phyloP scores from a whole-genome alignment of 2,329 filamentous ascomycete species.

The Apiospora hydei region DNA sequence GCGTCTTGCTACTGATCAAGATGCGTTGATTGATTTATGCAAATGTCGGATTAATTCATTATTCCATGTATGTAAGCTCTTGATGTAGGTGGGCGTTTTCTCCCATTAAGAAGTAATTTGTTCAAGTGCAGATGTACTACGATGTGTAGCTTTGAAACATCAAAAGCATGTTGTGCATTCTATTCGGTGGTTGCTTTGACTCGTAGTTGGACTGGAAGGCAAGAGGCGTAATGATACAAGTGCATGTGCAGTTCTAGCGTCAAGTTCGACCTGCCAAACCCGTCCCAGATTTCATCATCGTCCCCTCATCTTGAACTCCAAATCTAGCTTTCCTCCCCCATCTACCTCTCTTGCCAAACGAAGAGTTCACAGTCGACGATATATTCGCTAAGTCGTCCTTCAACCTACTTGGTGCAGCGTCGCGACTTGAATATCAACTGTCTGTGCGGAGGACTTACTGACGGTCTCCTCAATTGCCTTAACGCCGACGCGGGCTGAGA shows the following conservation, averaged over 20 bases:
- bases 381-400: background rate
- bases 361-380: background rate
- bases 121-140: no score
- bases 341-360: background rate
- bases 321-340: background rate
- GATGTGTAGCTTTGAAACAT: background rate
- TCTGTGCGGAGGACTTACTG: background rate
- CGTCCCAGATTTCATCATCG: background rate
- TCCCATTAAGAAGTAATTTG: no score
- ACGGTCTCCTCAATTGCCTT: background rate
- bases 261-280: no score
- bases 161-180: no score
- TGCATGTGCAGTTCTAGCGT: no score
- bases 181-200: no score
- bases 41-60: background rate
- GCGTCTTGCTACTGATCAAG: background rate
- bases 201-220: no score
- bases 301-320: slow-evolving; percentile 2
- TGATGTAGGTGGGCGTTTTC: no score
- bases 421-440: background rate
- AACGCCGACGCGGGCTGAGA: background rate
- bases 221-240: no score
- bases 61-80: background rate
- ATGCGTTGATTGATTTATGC: background rate
- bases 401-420: background rate